These are phyloP conservation scores for Globisporangium paroecandrum DNA, from an alignment of 352 stramenopile genomes.

Conservation along the genomic window DNA sequence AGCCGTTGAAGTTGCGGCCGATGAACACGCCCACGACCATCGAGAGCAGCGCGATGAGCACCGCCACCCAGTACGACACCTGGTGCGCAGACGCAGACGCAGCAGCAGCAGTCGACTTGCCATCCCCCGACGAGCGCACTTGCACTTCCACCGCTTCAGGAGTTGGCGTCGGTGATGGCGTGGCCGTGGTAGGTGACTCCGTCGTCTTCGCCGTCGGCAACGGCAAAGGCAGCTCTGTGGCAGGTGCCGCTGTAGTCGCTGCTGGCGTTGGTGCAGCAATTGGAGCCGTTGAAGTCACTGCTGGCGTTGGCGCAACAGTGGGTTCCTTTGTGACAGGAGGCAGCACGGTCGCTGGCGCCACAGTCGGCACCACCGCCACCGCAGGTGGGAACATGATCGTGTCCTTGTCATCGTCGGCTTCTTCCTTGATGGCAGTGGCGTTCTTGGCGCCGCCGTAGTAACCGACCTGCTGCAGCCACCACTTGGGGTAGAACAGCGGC, in stretches of 20 bases:
- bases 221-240: background rate
- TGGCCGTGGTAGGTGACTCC: background rate
- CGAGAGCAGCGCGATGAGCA: slow-evolving; percentile 46
- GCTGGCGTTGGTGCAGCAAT: slow-evolving; percentile 4
- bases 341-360: slow-evolving; percentile 5
- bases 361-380: background rate
- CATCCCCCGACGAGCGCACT: slow-evolving; percentile 10
- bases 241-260: background rate
- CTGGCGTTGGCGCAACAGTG: background rate
- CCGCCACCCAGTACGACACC: slow-evolving; percentile 52
- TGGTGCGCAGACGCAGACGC: slow-evolving; percentile 12
- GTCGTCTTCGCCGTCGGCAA: slow-evolving; percentile 1
- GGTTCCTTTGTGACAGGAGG: slow-evolving; percentile 4
- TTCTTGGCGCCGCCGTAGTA: slow-evolving; percentile 48
- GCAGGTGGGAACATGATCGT: slow-evolving; percentile 9
- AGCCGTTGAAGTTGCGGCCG: slow-evolving; percentile 49
- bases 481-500: slow-evolving; percentile 80
- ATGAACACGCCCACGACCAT: slow-evolving; percentile 45
- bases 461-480: slow-evolving; percentile 76
- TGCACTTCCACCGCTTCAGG: slow-evolving; percentile 4
- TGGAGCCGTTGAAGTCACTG: background rate
- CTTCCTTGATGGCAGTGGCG: slow-evolving; percentile 8
- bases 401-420: background rate
- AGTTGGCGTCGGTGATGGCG: background rate
- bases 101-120: slow-evolving; percentile 5